Conservation (phyloP, 2,329 filamentous ascomycete species). For the Fusarium musae region DNA sequence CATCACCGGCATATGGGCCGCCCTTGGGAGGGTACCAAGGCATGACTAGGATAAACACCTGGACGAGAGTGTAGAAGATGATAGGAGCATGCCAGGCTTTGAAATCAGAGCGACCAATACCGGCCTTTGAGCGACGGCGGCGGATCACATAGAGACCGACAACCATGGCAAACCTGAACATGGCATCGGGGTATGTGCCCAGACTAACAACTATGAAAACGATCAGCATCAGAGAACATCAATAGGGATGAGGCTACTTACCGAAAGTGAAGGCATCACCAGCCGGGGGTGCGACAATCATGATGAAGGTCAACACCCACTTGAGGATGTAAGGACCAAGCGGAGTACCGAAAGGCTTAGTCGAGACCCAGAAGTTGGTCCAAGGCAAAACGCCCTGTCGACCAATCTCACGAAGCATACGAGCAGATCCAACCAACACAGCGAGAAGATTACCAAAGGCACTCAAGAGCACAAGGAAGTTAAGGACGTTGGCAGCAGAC, state of each 20-base stretch:
- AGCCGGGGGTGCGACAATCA: constrained; percentile 69
- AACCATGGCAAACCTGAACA: constrained; percentile 68
- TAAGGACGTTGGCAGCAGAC: constrained; percentile 62
- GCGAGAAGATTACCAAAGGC: constrained; percentile 69
- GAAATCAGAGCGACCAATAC: constrained; percentile 63
- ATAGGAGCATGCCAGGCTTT: constrained; percentile 68
- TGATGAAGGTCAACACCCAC: constrained; percentile 66
- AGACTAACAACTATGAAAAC: constrained; percentile 61
- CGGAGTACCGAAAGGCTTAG: constrained; percentile 71
- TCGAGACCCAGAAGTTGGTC: constrained; percentile 71
- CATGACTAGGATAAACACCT: constrained; percentile 73
- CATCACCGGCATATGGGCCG: constrained; percentile 69
- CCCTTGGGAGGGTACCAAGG: constrained; percentile 76
- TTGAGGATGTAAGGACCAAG: constrained; percentile 68
- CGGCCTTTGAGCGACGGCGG: constrained; percentile 61
- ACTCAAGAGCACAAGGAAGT: constrained; percentile 66
- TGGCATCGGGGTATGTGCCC: constrained; percentile 65
- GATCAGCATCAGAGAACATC: too few species aligned
- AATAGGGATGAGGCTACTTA: constrained; percentile 37
- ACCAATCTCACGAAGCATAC: constrained; percentile 70
- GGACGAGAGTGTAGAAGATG: constrained; percentile 67
- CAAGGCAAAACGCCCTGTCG: constrained; percentile 70
- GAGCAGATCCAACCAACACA: constrained; percentile 64
- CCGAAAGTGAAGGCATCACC: constrained; percentile 73
- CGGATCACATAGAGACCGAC: constrained; percentile 69